Evolutionary conservation across 768 basidiomycete species (phyloP).

Genomic region (Phlebiopsis flavidoalba): DNA sequence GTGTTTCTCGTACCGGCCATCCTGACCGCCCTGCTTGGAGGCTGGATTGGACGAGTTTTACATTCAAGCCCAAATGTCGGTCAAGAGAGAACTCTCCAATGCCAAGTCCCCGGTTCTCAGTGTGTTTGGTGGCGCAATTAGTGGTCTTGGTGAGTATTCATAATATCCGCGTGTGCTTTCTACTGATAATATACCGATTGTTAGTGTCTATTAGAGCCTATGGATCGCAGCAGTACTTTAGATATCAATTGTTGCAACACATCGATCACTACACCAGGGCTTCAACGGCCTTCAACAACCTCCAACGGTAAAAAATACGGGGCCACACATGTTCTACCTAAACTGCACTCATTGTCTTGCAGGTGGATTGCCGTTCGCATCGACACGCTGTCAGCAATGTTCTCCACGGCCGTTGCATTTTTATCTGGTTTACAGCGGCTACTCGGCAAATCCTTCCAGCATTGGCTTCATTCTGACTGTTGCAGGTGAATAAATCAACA

Average conservation of each 20-base stretch:
- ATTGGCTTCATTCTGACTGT: slow-evolving; percentile 35
- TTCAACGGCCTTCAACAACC: slow-evolving; percentile 39
- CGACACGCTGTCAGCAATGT: slow-evolving; percentile 47
- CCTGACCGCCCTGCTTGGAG: slow-evolving; percentile 31
- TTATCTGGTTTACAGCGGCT: slow-evolving; percentile 41
- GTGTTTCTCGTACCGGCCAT: slow-evolving; percentile 35
- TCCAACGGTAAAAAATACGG: slow-evolving; percentile 43
- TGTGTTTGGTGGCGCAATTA: slow-evolving; percentile 47
- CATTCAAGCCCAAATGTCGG: slow-evolving; percentile 48
- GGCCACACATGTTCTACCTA: slow-evolving; percentile 1
- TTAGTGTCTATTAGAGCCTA: slow-evolving; percentile 49
- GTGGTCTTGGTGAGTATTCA: slow-evolving; percentile 30
- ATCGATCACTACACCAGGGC: slow-evolving; percentile 42
- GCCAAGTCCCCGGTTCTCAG: slow-evolving; percentile 42
- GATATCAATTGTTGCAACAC: slow-evolving; percentile 33
- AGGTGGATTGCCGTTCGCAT: slow-evolving; percentile 49
- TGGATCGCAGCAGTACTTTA: slow-evolving; percentile 41
- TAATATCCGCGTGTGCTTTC: neutral
- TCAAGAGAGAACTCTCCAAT: slow-evolving; percentile 52
- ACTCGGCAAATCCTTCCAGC: slow-evolving; percentile 21
- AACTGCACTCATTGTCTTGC: neutral
- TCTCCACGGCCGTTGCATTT: slow-evolving; percentile 43
- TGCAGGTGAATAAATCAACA: slow-evolving; percentile 27
- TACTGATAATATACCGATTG: neutral
- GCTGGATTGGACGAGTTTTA: slow-evolving; percentile 41